Conservation (phyloP, 345 rosid genomes). For the Streptanthus diversifolius region DNA sequence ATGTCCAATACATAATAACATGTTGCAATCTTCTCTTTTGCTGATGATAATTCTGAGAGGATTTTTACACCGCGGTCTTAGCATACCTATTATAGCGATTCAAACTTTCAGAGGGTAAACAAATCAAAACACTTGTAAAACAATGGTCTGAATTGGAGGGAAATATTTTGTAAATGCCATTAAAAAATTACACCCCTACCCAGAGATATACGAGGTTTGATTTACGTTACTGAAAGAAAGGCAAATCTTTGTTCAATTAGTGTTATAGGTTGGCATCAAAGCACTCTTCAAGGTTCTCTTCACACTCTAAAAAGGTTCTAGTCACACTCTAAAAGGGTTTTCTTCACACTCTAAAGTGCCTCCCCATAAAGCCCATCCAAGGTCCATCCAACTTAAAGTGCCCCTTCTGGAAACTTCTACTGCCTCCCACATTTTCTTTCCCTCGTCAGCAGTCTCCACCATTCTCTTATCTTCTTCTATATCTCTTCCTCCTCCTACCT, state of each 20-base stretch:
- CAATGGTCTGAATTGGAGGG: too few relatives aligned
- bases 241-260: too few relatives aligned
- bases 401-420: slow-evolving; percentile 19
- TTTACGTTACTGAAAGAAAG: too few relatives aligned
- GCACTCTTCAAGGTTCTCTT: too few relatives aligned
- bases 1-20: not conserved
- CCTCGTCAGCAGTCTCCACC: slow-evolving; percentile 4
- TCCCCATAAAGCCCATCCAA: slow-evolving; percentile 10
- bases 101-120: too few relatives aligned
- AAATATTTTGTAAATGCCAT: too few relatives aligned
- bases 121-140: too few relatives aligned
- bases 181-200: too few relatives aligned
- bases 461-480: slow-evolving; percentile 30
- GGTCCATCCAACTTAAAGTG: not conserved
- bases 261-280: too few relatives aligned
- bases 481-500: not conserved
- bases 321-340: too few relatives aligned
- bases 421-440: not conserved
- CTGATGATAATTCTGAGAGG: not conserved
- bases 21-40: not conserved
- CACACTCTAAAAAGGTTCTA: not conserved
- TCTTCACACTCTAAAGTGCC: not conserved
- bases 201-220: too few relatives aligned
- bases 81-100: too few relatives aligned
- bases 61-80: not conserved